Evolutionary conservation across 2,329 filamentous ascomycete species (phyloP).

Genomic region (Xylariaceae sp.): DNA sequence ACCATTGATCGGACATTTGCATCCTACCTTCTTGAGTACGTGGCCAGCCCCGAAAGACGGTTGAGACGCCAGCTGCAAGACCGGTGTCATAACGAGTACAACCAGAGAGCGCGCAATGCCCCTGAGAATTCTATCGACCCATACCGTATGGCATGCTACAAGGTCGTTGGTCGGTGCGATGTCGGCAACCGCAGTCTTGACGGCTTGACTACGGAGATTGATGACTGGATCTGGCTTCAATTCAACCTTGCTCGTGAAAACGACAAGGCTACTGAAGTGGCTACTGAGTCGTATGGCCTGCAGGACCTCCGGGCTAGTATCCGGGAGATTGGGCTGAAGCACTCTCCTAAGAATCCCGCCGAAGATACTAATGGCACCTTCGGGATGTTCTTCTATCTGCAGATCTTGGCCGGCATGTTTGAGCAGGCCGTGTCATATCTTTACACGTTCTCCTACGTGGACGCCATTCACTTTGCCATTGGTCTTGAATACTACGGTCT

Average conservation of each 20-base stretch:
- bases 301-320: slow-evolving; percentile 73
- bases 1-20: slow-evolving; percentile 88
- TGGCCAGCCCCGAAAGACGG: slow-evolving; percentile 68
- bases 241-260: slow-evolving; percentile 65
- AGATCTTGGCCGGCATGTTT: slow-evolving; percentile 86
- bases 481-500: slow-evolving; percentile 86
- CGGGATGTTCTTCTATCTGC: slow-evolving; percentile 89
- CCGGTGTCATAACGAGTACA: slow-evolving; percentile 85
- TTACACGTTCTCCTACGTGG: slow-evolving; percentile 85
- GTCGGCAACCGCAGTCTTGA: slow-evolving; percentile 61
- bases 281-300: slow-evolving; percentile 61
- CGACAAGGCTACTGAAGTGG: slow-evolving; percentile 59
- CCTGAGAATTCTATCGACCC: slow-evolving; percentile 87
- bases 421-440: slow-evolving; percentile 90
- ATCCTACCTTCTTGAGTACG: slow-evolving; percentile 81
- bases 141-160: slow-evolving; percentile 96
- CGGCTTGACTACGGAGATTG: slow-evolving; percentile 59
- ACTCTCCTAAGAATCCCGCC: slow-evolving; percentile 77
- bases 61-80: slow-evolving; percentile 76
- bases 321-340: slow-evolving; percentile 81
- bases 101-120: slow-evolving; percentile 76
- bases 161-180: slow-evolving; percentile 82
- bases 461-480: slow-evolving; percentile 91
- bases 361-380: slow-evolving; percentile 73
- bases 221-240: slow-evolving; percentile 70